Evolutionary conservation across 345 rosid genomes (phyloP), one percentile per base, ranked within the genome.

Genomic region (Zanthoxylum bungeanum): DNA sequence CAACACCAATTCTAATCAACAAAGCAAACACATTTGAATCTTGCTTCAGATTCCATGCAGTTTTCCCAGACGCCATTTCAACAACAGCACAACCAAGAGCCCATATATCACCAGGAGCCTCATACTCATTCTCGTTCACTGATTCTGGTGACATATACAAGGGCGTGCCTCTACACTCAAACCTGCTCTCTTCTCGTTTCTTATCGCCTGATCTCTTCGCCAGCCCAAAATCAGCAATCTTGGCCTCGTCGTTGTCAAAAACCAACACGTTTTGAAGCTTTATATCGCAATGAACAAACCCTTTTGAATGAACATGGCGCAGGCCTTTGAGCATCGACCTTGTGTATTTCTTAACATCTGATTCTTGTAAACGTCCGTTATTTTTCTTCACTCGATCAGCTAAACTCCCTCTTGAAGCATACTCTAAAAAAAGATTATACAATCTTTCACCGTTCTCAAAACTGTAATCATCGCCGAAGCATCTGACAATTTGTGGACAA

Each of bases 21-120:
- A 91, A 59, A 39, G 80, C 75, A 24, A 78, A 69, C 61, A 83
- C 34, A 71, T 79, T 79, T 56, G 75, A 52, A 17, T 72, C 81
- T 33, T 69, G 62, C 28, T 70, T 66, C 30, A 70, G 49, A 64
- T 78, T 75, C 98, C 97, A 91, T 5, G 90, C 89, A 33, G 83
- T 79, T 75, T 79, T 76, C 2, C 96, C 94, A 1, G 90, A 86
- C 24, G 83, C 60, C 98, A 91, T 91, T 91, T 93, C 94, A 17
- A 81, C 84, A 11, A 86, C 87, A 0, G 77, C 81, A 49, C 97
- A 93, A 9, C 97, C 98, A 24, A 93, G 85, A 4, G 96, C 93
- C 97, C 98, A 93, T 4, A 93, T 82, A 59, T 93, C 98, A 50
- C 77, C 84, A n/a, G 89, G 85, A n/a, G 93, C 62, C 72, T 87